Base-by-base conservation (phyloP, 2,329 filamentous ascomycete species). In the Apiospora hydei region DNA sequence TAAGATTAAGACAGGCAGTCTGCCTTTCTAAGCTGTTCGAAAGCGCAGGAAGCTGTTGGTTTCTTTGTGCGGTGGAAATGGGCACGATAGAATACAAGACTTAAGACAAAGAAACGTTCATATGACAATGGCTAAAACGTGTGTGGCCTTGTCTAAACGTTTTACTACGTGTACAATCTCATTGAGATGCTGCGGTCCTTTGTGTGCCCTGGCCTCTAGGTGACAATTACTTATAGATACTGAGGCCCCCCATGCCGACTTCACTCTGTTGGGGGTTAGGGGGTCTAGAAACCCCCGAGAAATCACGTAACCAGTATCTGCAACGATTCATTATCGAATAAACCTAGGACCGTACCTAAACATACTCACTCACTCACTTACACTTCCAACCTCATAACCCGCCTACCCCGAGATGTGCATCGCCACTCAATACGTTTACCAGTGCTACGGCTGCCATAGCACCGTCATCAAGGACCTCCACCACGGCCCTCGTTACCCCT, bases 401-500 rank as follows among this genome's bases (percentile, higher is more conserved):
- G 8, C 41, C 5, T 13, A 10, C 43, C 5, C 5, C 6, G 11
- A 43, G 38, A 69, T 69, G 68, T 69, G 68, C 47, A 38, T 41
- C 4, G 68, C 68, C 34, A 6, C 26, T 8, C 18, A 41, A 18
- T 41, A 41, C 11, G 38, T 51, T 1, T 69, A 57, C 47, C 46
- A 51, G 21, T 69, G 68, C 38, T 41, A 43, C 34, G 34, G 46
- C 46, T 69, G 68, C n/a, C 68, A 69, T 6, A 41, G 46, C 11
- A 57, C 68, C 1, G 68, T 69, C n/a, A 41, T 69, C 30, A 69
- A 69, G n/a, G 68, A 69, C 47, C 18, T 16, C 1, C 47, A 69
- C 34, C 46, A 69, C 21, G 68, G 30, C 16, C 34, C 47, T 4
- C 46, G 49, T 2, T 21, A 16, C 4, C 18, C 47, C 11, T 69